A percentile compares a stretch with the other conserved stretches of the same genome.
Evolutionary conservation across 257 asterid genomes (phyloP).

Genomic region (Asclepias syriaca): DNA sequence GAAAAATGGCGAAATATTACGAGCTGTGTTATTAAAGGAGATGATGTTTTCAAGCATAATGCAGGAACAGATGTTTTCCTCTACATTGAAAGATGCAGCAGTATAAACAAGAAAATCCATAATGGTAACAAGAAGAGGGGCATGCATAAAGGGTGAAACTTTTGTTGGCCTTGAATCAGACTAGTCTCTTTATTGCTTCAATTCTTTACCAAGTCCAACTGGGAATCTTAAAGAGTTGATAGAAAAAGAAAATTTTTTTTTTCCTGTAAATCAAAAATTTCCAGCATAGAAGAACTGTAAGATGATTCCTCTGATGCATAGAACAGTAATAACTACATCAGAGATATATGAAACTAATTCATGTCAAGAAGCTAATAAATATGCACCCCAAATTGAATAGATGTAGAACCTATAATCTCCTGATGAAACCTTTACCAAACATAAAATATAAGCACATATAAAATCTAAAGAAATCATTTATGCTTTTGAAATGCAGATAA

Average conservation of each 20-base stretch:
- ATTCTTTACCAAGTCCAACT: neutral
- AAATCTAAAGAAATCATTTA: neutral
- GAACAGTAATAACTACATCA: neutral
- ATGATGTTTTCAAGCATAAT: neutral
- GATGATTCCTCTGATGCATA: neutral
- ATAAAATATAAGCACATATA: too few relatives aligned
- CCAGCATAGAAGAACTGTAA: neutral
- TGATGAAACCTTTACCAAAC: neutral
- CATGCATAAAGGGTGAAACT: neutral
- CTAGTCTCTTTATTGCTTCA: neutral
- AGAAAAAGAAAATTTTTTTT: neutral
- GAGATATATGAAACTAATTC: neutral
- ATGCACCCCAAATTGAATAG: neutral
- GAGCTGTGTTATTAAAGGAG: neutral
- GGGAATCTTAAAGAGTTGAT: neutral
- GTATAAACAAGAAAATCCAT: neutral
- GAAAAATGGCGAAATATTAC: neutral
- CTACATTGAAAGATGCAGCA: neutral
- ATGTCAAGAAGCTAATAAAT: neutral
- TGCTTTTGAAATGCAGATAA: neutral
- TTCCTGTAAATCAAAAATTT: neutral
- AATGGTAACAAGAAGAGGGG: neutral
- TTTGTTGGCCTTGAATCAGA: neutral
- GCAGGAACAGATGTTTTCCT: neutral
- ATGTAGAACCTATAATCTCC: neutral